phyloP scores from a whole-genome alignment of 495 filamentous ascomycete species.

The Penicillium herquei region DNA sequence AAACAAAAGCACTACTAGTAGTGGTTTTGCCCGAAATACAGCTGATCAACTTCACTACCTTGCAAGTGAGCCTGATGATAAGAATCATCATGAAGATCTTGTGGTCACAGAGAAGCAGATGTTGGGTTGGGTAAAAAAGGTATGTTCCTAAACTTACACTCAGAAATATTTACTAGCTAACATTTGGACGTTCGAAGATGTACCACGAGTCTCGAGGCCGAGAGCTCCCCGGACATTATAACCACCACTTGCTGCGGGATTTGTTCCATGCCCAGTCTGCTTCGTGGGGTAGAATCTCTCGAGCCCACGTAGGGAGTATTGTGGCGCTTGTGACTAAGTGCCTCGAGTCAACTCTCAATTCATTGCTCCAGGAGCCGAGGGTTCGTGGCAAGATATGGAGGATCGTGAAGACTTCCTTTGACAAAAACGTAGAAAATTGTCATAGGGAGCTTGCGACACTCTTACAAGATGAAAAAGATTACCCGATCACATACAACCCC shows the following conservation, averaged over 20 bases:
- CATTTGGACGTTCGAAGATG: conserved; percentile 15
- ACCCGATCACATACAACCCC: conserved; percentile 49
- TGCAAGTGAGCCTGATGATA: not conserved
- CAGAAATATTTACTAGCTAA: not conserved
- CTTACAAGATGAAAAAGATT: conserved; percentile 40
- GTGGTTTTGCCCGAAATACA: not conserved
- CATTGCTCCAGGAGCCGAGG: conserved; percentile 20
- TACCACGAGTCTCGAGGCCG: conserved; percentile 29
- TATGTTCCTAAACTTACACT: not conserved
- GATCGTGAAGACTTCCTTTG: conserved; percentile 10
- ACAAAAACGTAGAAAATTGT: conserved; percentile 22
- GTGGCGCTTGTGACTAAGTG: conserved; percentile 17
- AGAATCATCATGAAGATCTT: conserved; percentile 1
- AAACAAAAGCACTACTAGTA: no score
- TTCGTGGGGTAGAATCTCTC: conserved; percentile 23
- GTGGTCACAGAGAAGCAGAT: conserved; percentile 11
- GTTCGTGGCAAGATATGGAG: conserved; percentile 28
- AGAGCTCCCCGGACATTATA: conserved; percentile 47
- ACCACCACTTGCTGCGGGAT: conserved; percentile 34
- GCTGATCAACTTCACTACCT: no score
- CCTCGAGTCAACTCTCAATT: conserved; percentile 10
- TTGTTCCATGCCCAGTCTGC: conserved; percentile 40
- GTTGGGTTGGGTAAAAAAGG: conserved; percentile 14
- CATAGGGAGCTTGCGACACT: conserved; percentile 36
- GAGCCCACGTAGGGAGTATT: conserved; percentile 12